These are phyloP conservation scores for Brassica carinata DNA, from an alignment of 345 rosid genomes.

Conservation along the genomic window DNA sequence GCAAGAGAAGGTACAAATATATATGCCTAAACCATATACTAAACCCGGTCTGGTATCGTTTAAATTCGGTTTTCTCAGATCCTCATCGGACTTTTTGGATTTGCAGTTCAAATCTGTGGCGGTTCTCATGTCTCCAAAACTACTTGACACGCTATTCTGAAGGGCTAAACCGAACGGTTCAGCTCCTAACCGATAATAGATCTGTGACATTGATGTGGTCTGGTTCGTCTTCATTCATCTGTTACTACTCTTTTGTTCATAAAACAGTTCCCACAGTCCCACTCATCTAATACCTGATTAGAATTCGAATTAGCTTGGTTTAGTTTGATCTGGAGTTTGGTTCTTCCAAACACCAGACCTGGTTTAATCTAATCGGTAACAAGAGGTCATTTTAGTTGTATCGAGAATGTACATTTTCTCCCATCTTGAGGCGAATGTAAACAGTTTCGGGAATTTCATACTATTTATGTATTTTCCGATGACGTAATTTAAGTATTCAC, in stretches of 20 bases:
- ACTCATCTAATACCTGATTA: slow-evolving; percentile 38
- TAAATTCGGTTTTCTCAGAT: slow-evolving; percentile 2
- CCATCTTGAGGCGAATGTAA: slow-evolving; percentile 36
- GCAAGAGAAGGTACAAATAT: slow-evolving; percentile 70
- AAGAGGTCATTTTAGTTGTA: slow-evolving; percentile 28
- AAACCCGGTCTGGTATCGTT: slow-evolving; percentile 4
- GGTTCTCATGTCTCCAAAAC: slow-evolving; percentile 58
- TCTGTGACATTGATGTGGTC: slow-evolving; percentile 26
- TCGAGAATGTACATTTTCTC: slow-evolving; percentile 41
- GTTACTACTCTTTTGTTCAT: slow-evolving; percentile 39
- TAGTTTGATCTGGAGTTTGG: slow-evolving; percentile 38
- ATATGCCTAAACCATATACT: not conserved
- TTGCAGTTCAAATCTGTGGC: slow-evolving; percentile 84
- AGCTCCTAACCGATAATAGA: slow-evolving; percentile 40
- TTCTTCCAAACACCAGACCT: slow-evolving; percentile 29
- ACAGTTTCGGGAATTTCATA: slow-evolving; percentile 19
- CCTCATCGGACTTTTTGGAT: slow-evolving; percentile 7
- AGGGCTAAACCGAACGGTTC: slow-evolving; percentile 31
- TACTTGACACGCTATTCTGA: slow-evolving; percentile 71
- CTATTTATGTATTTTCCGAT: slow-evolving; percentile 3
- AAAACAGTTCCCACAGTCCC: slow-evolving; percentile 32
- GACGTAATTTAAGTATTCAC: not conserved
- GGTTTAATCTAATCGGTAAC: slow-evolving; percentile 18
- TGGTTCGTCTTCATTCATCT: slow-evolving; percentile 23
- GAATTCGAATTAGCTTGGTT: slow-evolving; percentile 35